Base-by-base conservation (phyloP, 2,329 filamentous ascomycete genomes). In the Aaosphaeria pasadenensis region DNA sequence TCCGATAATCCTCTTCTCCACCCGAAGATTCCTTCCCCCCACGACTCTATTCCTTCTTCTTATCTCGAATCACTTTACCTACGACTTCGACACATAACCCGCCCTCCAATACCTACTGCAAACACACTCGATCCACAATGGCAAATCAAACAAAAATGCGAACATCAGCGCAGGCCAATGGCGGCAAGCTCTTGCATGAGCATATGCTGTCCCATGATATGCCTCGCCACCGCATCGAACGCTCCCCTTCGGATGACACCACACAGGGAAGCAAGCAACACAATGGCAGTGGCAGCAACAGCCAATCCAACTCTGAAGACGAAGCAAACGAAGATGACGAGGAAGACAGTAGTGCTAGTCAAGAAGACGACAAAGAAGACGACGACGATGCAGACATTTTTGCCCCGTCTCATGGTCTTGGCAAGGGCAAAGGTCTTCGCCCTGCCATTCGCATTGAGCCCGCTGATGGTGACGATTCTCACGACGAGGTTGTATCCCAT, bases 391-490 rank as follows among this genome's bases (percentile, higher is more conserved):
- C 62, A 53, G 66, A 65, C 36, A 56, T 57, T 29, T 48, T 62
- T 30, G 62, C 67, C 61, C 63, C 65, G 55, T 69, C 64, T 59
- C 59, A 53, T 44, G 63, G 62, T 42, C 51, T 58, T 51, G 64
- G 62, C 39, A 61, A 55, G 46, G 62, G 64, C 47, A 66, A 68
- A 47, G 68, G 67, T 43, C 69, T 69, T 51, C 59, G 64, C 44
- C 67, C 67, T 43, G 58, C 58, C 49, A 70, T 71, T 42, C 62
- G 61, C 47, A 53, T 70, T 45, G 65, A 71, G 39, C 60, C 60
- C 54, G 57, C 59, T 51, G 60, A 57, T 39, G 61, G 60, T 30
- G 57, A 62, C 42, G 62, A 65, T 40, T 62, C 60, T 48, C 57
- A 68, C 13, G 56, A 65, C 39, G 63, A 66, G 39, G 50, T 48